Evolutionary conservation across 805 yeast species (phyloP).

Genomic region (Saturnispora sekii): DNA sequence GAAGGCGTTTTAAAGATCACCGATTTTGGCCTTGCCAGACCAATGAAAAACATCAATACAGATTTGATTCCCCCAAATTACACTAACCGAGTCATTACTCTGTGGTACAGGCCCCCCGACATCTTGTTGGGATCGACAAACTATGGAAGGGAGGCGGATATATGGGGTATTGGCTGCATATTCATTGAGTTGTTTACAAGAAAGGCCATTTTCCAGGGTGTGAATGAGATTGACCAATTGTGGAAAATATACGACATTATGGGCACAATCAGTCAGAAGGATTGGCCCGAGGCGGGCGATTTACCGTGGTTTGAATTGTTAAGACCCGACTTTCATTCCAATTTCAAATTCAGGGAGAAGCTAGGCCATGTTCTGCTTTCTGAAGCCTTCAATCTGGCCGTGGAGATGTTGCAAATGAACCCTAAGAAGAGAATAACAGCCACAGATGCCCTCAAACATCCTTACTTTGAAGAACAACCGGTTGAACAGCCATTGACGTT

Average conservation of each 20-base stretch:
- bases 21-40: constrained; percentile 75
- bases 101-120: constrained; percentile 98
- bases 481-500: constrained; percentile 47
- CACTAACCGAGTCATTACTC: constrained; percentile 89
- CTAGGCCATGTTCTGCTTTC: constrained; percentile 37
- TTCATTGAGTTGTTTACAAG: constrained; percentile 71
- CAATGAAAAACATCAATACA: constrained; percentile 47
- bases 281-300: constrained; percentile 71
- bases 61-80: constrained; percentile 59
- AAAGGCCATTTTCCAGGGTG: constrained; percentile 75
- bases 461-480: constrained; percentile 67
- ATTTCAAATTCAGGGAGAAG: constrained; percentile 31
- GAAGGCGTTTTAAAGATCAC: constrained; percentile 61
- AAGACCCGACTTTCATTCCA: constrained; percentile 41
- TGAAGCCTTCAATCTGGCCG: constrained; percentile 56
- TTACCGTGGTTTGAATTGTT: constrained; percentile 92
- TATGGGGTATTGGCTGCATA: constrained; percentile 96
- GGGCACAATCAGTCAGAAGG: constrained; percentile 72
- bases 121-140: constrained; percentile 81
- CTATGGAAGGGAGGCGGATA: constrained; percentile 84
- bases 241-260: constrained; percentile 64
- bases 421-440: constrained; percentile 66
- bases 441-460: constrained; percentile 54
- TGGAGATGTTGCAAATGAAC: constrained; percentile 51
- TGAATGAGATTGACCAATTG: constrained; percentile 79